phyloP scores from a whole-genome alignment of 352 stramenopile genomes.

The Aphanomyces euteiches region DNA sequence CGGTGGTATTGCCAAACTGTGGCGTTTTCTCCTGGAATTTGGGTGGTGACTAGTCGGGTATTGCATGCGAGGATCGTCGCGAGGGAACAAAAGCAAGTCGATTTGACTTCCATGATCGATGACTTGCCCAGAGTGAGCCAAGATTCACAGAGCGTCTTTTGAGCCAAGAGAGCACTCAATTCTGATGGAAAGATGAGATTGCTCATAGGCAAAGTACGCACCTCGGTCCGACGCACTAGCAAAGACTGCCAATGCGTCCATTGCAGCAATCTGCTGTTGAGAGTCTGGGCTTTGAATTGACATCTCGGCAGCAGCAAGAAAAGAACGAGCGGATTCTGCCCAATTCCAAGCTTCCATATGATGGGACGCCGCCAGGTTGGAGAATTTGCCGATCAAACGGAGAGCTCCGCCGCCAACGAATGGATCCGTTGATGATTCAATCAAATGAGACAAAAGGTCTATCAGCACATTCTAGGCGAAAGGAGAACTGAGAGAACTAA shows the following conservation, averaged over 20 bases:
- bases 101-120: constrained; percentile 68
- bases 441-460: constrained; percentile 21
- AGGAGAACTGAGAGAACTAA: constrained; percentile 31
- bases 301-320: constrained; percentile 63
- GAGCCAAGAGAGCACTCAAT: constrained; percentile 63
- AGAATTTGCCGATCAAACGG: constrained; percentile 75
- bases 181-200: constrained; percentile 36
- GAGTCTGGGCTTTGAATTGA: constrained; percentile 62
- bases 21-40: constrained; percentile 52
- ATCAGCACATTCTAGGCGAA: neutral
- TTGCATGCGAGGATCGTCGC: constrained; percentile 49
- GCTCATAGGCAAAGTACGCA: constrained; percentile 30
- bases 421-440: constrained; percentile 43
- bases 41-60: constrained; percentile 44
- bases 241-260: constrained; percentile 79
- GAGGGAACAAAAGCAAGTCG: constrained; percentile 67
- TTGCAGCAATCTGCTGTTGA: constrained; percentile 76
- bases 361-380: constrained; percentile 55
- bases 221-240: constrained; percentile 75
- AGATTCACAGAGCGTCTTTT: constrained; percentile 57
- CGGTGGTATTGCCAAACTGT: constrained; percentile 63
- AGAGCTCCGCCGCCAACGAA: constrained; percentile 74
- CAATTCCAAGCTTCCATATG: constrained; percentile 75
- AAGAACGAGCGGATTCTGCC: constrained; percentile 65
- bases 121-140: constrained; percentile 56